Percentiles rank a stretch among this genome's conserved stretches.
These are phyloP conservation scores for Ramalina intermedia DNA, from an alignment of 495 filamentous ascomycete genomes.

Conservation along the genomic window DNA sequence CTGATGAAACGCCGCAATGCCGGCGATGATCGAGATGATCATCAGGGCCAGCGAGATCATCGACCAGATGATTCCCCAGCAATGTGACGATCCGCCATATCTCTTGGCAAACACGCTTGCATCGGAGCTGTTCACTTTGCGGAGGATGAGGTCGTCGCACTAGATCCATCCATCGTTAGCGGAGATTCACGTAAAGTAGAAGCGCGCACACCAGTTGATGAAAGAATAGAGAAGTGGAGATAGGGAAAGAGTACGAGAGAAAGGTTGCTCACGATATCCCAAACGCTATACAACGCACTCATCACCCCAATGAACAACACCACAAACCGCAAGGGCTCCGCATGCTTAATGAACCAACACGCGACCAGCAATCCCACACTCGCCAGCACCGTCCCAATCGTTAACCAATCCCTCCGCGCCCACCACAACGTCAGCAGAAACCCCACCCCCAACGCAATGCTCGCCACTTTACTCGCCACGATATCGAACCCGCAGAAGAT, in stretches of 20 bases:
- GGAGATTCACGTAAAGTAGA: no score
- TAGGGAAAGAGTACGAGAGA: no score
- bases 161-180: conserved; percentile 6
- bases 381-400: conserved; percentile 50
- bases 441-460: conserved; percentile 54
- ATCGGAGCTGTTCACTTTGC: conserved; percentile 69
- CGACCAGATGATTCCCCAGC: conserved; percentile 71
- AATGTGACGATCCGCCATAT: conserved; percentile 66
- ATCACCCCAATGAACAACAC: conserved; percentile 76
- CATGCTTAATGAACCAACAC: conserved; percentile 69
- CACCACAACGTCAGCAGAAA: conserved; percentile 70
- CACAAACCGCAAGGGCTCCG: conserved; percentile 55
- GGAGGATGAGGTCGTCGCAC: conserved; percentile 71
- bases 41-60: conserved; percentile 56
- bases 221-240: no score
- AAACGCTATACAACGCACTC: conserved; percentile 62
- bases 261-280: conserved; percentile 78
- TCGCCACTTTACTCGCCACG: conserved; percentile 63
- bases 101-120: conserved; percentile 66
- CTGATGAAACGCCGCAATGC: conserved; percentile 61
- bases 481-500: conserved; percentile 74
- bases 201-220: no score
- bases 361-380: conserved; percentile 57
- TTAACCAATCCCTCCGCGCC: conserved; percentile 64
- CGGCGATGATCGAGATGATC: conserved; percentile 54